phyloP scores from a whole-genome alignment of 176 grass and related monocot species.

The Hordeum marinum region DNA sequence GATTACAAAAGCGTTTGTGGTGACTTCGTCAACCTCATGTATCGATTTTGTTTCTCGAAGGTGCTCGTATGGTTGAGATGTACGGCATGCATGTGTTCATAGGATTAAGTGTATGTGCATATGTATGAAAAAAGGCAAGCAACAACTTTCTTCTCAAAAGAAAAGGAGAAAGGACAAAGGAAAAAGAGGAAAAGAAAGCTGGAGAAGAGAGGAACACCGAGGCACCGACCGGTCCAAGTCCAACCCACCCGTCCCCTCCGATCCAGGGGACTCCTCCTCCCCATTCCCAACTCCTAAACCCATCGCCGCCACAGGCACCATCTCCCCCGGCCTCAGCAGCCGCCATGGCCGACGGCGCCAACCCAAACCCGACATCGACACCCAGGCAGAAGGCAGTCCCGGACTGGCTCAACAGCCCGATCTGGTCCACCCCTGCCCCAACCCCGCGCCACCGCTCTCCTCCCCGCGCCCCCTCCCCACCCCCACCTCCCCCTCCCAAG shows the following conservation, averaged over 20 bases:
- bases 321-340: not conserved
- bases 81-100: no score
- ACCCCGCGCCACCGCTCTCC: constrained; percentile 19
- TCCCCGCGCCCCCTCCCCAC: constrained; percentile 26
- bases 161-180: not conserved
- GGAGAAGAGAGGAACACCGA: not conserved
- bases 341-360: constrained; percentile 51
- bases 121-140: no score
- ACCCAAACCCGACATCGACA: not conserved
- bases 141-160: not conserved
- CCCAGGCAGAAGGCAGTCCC: constrained; percentile 54
- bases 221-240: constrained; percentile 12
- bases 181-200: not conserved
- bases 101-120: no score
- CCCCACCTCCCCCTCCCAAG: constrained; percentile 29
- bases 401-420: constrained; percentile 91
- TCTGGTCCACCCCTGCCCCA: constrained; percentile 59
- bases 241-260: not conserved
- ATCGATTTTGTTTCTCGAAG: no score
- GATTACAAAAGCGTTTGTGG: no score
- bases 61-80: no score
- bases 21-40: no score
- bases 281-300: constrained; percentile 22
- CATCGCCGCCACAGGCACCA: not conserved
- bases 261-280: not conserved